Evolutionary conservation across 2,329 filamentous ascomycete genomes (phyloP).

Genomic region (Clathrospora elynae): DNA sequence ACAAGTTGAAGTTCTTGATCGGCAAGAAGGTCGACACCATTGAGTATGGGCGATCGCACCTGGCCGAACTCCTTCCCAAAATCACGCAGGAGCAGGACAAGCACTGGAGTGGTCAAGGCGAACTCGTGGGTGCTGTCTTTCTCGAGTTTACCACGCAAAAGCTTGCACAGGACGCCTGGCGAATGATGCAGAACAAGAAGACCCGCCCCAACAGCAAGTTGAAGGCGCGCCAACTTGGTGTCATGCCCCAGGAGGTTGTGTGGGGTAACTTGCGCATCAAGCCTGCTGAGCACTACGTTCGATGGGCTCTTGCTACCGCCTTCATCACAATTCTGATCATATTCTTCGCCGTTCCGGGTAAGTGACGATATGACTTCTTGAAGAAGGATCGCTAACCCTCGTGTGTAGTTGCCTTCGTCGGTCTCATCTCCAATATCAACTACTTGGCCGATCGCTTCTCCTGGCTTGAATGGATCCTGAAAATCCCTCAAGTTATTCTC

Average conservation of each 20-base stretch:
- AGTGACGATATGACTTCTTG: neutral
- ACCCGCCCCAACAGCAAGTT: constrained; percentile 45
- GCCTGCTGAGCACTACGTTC: constrained; percentile 36
- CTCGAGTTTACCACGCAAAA: constrained; percentile 83
- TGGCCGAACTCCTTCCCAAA: constrained; percentile 73
- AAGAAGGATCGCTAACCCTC: constrained; percentile 15
- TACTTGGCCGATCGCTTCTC: constrained; percentile 46
- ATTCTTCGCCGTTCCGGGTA: constrained; percentile 53
- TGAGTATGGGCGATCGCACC: constrained; percentile 76
- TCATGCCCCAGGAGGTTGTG: constrained; percentile 54
- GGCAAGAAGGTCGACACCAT: constrained; percentile 70
- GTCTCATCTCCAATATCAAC: constrained; percentile 53
- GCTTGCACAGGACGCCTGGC: constrained; percentile 82
- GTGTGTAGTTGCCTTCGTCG: constrained; percentile 49
- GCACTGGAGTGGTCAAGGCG: constrained; percentile 68
- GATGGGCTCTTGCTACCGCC: constrained; percentile 44
- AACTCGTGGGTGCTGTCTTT: constrained; percentile 77
- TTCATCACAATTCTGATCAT: constrained; percentile 51
- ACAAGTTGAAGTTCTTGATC: constrained; percentile 49
- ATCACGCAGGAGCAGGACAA: constrained; percentile 69
- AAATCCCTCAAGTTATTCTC: constrained; percentile 49
- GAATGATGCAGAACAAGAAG: constrained; percentile 59
- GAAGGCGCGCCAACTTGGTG: constrained; percentile 50
- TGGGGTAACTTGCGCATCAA: constrained; percentile 54
- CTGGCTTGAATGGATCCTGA: constrained; percentile 52